Evolutionary conservation across 352 stramenopile genomes (phyloP).

Genomic region (Phytophthora sansomeana): DNA sequence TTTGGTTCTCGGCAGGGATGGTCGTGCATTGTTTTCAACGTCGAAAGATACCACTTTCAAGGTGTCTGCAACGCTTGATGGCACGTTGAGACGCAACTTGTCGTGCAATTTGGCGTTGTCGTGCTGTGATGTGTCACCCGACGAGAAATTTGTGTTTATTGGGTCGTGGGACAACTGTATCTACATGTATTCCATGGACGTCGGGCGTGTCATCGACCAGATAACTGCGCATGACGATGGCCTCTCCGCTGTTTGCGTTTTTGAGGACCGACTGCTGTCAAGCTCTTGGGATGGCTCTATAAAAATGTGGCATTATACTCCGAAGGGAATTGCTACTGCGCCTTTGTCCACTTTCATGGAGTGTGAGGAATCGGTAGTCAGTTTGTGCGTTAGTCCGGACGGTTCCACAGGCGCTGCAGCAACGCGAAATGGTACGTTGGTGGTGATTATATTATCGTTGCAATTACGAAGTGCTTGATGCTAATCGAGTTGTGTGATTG

Average conservation of each 20-base stretch:
- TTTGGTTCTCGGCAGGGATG: slow-evolving; percentile 65
- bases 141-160: slow-evolving; percentile 88
- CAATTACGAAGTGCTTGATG: not conserved
- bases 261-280: slow-evolving; percentile 77
- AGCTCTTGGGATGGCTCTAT: slow-evolving; percentile 82
- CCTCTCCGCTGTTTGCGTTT: slow-evolving; percentile 78
- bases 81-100: slow-evolving; percentile 68
- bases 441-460: not conserved
- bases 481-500: not conserved
- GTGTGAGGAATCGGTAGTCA: slow-evolving; percentile 74
- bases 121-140: slow-evolving; percentile 78
- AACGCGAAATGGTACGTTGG: slow-evolving; percentile 62
- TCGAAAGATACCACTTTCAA: slow-evolving; percentile 84
- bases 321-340: slow-evolving; percentile 66
- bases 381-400: slow-evolving; percentile 75
- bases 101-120: slow-evolving; percentile 84
- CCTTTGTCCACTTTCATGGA: slow-evolving; percentile 80
- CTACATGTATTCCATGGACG: slow-evolving; percentile 91
- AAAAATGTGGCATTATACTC: slow-evolving; percentile 84
- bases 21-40: slow-evolving; percentile 73
- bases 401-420: slow-evolving; percentile 65
- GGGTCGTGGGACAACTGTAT: slow-evolving; percentile 86
- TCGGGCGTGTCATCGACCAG: slow-evolving; percentile 82
- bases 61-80: slow-evolving; percentile 71
- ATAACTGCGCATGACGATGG: slow-evolving; percentile 83